phyloP scores from a whole-genome alignment of 768 basidiomycete species.

The Leccinum barrowsii region DNA sequence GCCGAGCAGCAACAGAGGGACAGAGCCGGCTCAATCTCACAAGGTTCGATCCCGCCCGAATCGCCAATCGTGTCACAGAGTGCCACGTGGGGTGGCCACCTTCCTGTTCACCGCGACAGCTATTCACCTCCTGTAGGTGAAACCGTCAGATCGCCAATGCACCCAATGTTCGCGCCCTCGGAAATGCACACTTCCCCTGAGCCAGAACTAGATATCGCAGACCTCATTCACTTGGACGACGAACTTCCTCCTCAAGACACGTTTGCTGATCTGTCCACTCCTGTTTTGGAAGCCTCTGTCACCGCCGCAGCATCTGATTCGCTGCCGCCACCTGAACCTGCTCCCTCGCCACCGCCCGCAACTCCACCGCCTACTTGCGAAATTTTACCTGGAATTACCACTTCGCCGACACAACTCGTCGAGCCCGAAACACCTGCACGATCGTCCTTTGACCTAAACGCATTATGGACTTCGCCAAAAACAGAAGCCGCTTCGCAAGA shows the following conservation, averaged over 20 bases:
- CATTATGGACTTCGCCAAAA: conserved; percentile 63
- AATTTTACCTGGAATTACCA: conserved; percentile 22
- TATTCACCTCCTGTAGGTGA: conserved; percentile 24
- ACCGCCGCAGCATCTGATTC: conserved; percentile 7
- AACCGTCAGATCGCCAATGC: conserved; percentile 26
- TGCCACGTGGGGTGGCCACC: conserved; percentile 60
- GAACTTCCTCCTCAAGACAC: conserved; percentile 40
- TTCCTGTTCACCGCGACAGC: conserved; percentile 38
- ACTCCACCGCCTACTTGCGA: conserved; percentile 46
- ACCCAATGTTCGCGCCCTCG: conserved; percentile 36
- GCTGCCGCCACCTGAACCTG: conserved; percentile 14
- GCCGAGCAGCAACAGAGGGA: conserved; percentile 41
- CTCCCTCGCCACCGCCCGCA: conserved; percentile 34
- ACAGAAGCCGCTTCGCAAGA: conserved; percentile 25
- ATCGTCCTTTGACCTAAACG: conserved; percentile 65
- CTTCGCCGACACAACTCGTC: conserved; percentile 21
- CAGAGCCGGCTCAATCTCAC: conserved; percentile 45
- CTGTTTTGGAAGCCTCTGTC: conserved; percentile 15
- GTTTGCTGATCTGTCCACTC: conserved; percentile 17
- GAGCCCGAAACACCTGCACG: conserved; percentile 45
- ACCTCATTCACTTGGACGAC: conserved; percentile 77
- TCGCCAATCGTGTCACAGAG: conserved; percentile 53
- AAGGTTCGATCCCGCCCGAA: conserved; percentile 65
- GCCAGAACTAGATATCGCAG: conserved; percentile 67
- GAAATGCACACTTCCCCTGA: conserved; percentile 43